Evolutionary conservation across 768 basidiomycete species (phyloP).

Genomic region (Infundibulicybe gibba): DNA sequence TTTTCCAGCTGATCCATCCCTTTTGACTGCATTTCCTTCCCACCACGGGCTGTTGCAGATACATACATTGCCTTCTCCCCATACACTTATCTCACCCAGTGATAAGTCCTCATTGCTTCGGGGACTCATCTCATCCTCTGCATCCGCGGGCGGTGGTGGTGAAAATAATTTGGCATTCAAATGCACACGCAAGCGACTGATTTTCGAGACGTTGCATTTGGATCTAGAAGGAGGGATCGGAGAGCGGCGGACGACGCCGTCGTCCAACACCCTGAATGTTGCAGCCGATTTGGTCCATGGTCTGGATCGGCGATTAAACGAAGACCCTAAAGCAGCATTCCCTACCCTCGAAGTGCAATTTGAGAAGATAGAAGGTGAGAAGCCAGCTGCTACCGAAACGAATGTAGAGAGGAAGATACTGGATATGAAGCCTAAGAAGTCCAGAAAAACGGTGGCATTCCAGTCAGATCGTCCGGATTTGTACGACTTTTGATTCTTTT

Average conservation of each 20-base stretch:
- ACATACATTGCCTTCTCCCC: constrained; percentile 70
- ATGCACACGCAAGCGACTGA: constrained; percentile 80
- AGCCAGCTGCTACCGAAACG: constrained; percentile 7
- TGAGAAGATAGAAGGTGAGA: constrained; percentile 25
- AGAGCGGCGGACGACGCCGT: constrained; percentile 64
- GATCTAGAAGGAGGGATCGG: constrained; percentile 83
- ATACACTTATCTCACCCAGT: constrained; percentile 73
- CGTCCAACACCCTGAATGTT: constrained; percentile 15
- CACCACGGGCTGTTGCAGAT: constrained; percentile 86
- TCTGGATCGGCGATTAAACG: not conserved
- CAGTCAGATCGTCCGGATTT: constrained; percentile 62
- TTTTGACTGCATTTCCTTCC: constrained; percentile 70
- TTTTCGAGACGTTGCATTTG: constrained; percentile 90
- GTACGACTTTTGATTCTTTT: constrained; percentile 60
- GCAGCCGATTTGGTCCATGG: not conserved
- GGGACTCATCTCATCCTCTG: constrained; percentile 60
- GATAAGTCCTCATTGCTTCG: constrained; percentile 82
- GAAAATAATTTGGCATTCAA: constrained; percentile 97
- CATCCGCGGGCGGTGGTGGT: constrained; percentile 59
- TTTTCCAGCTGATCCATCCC: constrained; percentile 69
- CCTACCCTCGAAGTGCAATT: constrained; percentile 43
- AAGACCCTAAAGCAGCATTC: constrained; percentile 13
- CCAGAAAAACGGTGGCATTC: constrained; percentile 69
- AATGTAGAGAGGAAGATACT: constrained; percentile 7
- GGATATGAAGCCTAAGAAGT: constrained; percentile 36